Conservation (phyloP, 192 early-diverging fungal genomes). For the Dissophora globulifera region DNA sequence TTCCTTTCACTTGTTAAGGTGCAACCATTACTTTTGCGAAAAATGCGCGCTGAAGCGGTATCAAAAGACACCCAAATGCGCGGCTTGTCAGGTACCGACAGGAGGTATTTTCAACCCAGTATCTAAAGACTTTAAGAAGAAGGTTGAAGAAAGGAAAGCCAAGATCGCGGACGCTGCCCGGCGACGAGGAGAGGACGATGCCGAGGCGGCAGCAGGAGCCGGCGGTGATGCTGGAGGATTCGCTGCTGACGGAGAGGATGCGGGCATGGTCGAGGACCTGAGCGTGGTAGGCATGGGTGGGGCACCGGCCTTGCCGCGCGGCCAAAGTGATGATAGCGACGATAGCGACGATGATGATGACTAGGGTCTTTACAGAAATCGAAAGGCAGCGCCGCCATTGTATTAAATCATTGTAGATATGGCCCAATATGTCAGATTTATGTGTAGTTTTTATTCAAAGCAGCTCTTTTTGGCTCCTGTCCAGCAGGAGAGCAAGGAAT, state of each 20-base stretch:
- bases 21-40: constrained; percentile 98
- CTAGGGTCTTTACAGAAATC: neutral
- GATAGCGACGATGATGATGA: constrained; percentile 30
- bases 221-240: constrained; percentile 4
- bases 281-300: constrained; percentile 48
- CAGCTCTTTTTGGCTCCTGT: no score
- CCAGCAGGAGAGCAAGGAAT: no score
- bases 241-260: constrained; percentile 35
- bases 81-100: constrained; percentile 86
- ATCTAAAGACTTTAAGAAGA: constrained; percentile 73
- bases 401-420: no score
- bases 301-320: constrained; percentile 14
- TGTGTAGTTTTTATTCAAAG: no score
- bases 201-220: constrained; percentile 44
- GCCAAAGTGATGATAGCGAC: constrained; percentile 31
- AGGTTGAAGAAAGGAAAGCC: constrained; percentile 63
- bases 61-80: constrained; percentile 88
- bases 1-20: constrained; percentile 55
- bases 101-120: constrained; percentile 85
- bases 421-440: no score
- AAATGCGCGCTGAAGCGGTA: constrained; percentile 89
- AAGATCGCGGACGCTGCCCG: constrained; percentile 53
- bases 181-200: constrained; percentile 48
- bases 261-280: constrained; percentile 49
- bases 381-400: neutral